Conservation (phyloP, 2,329 filamentous ascomycete species). For the Fusarium chaquense region DNA sequence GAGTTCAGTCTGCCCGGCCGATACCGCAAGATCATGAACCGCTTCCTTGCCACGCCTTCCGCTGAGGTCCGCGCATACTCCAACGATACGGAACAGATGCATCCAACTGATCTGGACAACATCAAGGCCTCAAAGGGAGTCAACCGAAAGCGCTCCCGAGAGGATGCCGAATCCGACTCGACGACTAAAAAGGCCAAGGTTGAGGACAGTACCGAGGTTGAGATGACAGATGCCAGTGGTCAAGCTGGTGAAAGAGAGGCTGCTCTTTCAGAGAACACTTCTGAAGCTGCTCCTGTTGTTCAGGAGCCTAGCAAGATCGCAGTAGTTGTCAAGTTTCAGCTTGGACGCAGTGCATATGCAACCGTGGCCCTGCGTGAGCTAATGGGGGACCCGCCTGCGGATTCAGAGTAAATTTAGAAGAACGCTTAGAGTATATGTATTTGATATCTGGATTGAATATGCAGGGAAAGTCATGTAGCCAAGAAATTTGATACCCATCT, state of each 20-base stretch:
- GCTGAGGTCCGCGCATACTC: constrained; percentile 78
- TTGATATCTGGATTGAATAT: constrained; percentile 4
- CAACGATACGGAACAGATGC: constrained; percentile 83
- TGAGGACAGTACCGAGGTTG: constrained; percentile 37
- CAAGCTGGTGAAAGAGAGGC: constrained; percentile 18
- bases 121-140: constrained; percentile 59
- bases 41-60: constrained; percentile 72
- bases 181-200: constrained; percentile 47
- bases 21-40: constrained; percentile 86
- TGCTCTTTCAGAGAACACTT: constrained; percentile 5
- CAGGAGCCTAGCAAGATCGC: constrained; percentile 62
- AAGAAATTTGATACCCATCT: constrained; percentile 45
- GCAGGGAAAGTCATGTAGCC: constrained; percentile 19
- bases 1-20: constrained; percentile 90
- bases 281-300: constrained; percentile 17
- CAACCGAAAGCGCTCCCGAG: constrained; percentile 39
- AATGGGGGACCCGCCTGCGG: constrained; percentile 64
- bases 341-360: constrained; percentile 84
- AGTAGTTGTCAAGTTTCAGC: constrained; percentile 79
- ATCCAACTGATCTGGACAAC: constrained; percentile 85
- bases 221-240: constrained; percentile 28
- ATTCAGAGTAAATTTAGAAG: constrained; percentile 13
- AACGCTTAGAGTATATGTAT: constrained; percentile 1
- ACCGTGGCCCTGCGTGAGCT: constrained; percentile 86
- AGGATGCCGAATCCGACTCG: constrained; percentile 29